Evolutionary conservation across 352 stramenopile species (phyloP).

Genomic region (Aphanomyces invadans): DNA sequence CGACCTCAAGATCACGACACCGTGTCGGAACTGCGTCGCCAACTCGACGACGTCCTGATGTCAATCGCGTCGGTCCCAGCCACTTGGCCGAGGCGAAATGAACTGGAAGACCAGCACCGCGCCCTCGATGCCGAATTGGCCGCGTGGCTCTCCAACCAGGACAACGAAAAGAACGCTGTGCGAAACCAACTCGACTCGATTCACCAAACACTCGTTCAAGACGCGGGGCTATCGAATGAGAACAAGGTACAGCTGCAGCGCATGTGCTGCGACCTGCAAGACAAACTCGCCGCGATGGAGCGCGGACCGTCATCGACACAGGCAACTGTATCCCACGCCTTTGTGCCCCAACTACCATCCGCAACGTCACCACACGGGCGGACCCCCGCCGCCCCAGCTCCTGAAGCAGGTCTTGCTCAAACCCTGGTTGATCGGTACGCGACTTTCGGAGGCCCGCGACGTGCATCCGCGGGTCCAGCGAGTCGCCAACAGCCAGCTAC

Average conservation of each 20-base stretch:
- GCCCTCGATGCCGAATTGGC: neutral
- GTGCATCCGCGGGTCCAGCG: too few species aligned
- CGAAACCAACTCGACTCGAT: neutral
- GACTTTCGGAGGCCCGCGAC: too few species aligned
- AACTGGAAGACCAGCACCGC: neutral
- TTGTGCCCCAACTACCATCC: neutral
- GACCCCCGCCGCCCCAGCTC: neutral
- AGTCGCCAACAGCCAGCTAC: too few species aligned
- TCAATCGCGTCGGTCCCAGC: neutral
- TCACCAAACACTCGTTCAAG: neutral
- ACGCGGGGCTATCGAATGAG: neutral
- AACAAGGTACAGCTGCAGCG: neutral
- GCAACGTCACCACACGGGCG: neutral
- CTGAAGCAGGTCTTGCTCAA: neutral
- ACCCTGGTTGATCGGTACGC: neutral
- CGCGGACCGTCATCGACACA: neutral
- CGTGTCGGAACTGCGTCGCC: neutral
- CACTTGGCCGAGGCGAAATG: neutral
- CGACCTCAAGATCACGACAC: too few species aligned
- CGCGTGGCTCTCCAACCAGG: neutral
- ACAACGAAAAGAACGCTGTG: neutral
- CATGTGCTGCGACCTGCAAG: neutral
- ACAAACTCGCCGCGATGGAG: neutral
- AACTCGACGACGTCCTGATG: neutral
- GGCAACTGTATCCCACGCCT: neutral